Evolutionary conservation across 805 yeast genomes (phyloP).

Genomic region (Kluyveromyces lactis): DNA sequence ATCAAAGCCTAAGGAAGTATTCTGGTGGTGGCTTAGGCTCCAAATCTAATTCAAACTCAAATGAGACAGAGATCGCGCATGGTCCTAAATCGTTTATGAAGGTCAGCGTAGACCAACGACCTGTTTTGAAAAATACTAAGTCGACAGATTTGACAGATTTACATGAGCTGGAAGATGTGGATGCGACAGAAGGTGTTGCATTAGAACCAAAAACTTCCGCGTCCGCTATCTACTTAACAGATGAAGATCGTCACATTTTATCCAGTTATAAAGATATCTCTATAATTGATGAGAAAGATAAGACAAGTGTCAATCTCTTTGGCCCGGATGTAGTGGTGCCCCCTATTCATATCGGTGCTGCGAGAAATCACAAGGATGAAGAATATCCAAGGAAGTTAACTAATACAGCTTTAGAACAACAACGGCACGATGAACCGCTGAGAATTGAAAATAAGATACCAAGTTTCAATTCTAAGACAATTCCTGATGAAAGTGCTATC

Average conservation of each 20-base stretch:
- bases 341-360: not conserved
- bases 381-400: too few relatives aligned
- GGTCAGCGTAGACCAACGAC: conserved; percentile 3
- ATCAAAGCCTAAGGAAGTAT: not conserved
- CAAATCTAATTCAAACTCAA: not conserved
- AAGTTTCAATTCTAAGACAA: not conserved
- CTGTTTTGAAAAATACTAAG: not conserved
- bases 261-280: not conserved
- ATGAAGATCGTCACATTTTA: not conserved
- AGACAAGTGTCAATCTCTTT: not conserved
- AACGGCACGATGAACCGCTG: too few relatives aligned
- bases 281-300: not conserved
- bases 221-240: conserved; percentile 1
- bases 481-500: not conserved
- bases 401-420: too few relatives aligned
- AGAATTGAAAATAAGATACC: too few relatives aligned
- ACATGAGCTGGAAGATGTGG: not conserved
- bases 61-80: not conserved
- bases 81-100: conserved; percentile 1
- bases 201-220: conserved; percentile 1
- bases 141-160: not conserved
- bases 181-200: too few relatives aligned
- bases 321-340: not conserved
- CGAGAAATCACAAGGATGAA: not conserved
- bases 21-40: conserved; percentile 1